These are phyloP conservation scores for Melanogaster broomeanus DNA, from an alignment of 768 basidiomycete species.

Conservation along the genomic window DNA sequence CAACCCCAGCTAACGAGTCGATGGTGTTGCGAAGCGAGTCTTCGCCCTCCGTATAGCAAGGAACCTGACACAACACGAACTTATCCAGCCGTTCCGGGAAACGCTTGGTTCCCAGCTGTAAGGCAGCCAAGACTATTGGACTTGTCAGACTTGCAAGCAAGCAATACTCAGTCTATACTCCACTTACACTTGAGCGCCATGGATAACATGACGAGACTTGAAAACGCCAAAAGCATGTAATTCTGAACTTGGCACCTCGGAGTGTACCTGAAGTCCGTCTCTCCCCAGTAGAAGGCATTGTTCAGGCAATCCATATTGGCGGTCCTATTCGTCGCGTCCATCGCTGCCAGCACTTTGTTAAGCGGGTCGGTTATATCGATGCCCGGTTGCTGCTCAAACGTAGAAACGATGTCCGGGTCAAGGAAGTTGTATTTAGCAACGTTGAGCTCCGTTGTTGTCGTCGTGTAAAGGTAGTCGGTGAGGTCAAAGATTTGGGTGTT, in stretches of 20 bases:
- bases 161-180: neutral
- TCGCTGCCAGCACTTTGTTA: conserved; percentile 43
- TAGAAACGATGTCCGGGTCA: conserved; percentile 44
- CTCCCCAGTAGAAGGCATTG: conserved; percentile 59
- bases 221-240: conserved; percentile 55
- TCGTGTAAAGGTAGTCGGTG: conserved; percentile 67
- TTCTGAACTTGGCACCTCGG: conserved; percentile 64
- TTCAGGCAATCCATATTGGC: conserved; percentile 53
- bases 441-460: conserved; percentile 43
- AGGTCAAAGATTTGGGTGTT: conserved; percentile 60
- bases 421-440: conserved; percentile 54
- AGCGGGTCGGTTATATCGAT: conserved; percentile 58
- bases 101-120: conserved; percentile 61
- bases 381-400: conserved; percentile 62
- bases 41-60: conserved; percentile 73
- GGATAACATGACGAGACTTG: conserved; percentile 55
- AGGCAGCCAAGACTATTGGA: conserved; percentile 57
- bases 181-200: conserved; percentile 61
- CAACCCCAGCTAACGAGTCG: conserved; percentile 62
- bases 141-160: conserved; percentile 8
- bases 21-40: conserved; percentile 69
- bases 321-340: conserved; percentile 41
- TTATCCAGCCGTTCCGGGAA: conserved; percentile 68
- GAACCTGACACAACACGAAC: conserved; percentile 68
- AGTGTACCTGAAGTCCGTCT: conserved; percentile 58